Evolutionary conservation across 495 filamentous ascomycete genomes (phyloP).

Genomic region (Xylaria intraflava): DNA sequence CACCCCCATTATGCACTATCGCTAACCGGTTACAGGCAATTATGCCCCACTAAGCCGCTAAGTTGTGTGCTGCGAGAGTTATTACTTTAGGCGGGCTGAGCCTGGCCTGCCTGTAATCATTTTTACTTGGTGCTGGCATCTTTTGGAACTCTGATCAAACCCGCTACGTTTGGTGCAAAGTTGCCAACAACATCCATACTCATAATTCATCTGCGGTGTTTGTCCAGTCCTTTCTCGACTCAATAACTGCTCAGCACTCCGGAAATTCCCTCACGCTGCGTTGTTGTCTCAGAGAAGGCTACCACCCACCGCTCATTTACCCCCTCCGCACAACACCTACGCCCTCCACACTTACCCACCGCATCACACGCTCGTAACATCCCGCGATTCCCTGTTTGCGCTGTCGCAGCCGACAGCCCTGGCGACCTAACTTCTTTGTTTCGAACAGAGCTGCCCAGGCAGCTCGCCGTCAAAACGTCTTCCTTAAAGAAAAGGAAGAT

Average conservation of each 20-base stretch:
- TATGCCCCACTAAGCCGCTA: too few species aligned
- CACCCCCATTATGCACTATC: too few species aligned
- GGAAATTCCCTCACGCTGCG: background rate
- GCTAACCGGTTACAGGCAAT: too few species aligned
- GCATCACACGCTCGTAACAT: background rate
- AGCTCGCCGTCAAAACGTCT: conserved; percentile 82
- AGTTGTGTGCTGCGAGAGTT: too few species aligned
- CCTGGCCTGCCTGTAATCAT: too few species aligned
- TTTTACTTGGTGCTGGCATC: too few species aligned
- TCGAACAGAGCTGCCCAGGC: conserved; percentile 46
- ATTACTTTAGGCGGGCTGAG: too few species aligned
- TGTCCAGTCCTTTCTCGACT: background rate
- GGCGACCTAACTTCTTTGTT: conserved; percentile 2
- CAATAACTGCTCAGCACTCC: background rate
- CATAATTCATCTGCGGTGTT: background rate
- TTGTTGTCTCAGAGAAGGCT: background rate
- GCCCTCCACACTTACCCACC: background rate
- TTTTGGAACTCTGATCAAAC: background rate
- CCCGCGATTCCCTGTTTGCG: background rate
- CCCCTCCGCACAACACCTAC: background rate
- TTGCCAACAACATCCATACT: conserved; percentile 9
- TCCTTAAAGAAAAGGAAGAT: conserved; percentile 87
- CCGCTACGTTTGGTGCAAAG: background rate
- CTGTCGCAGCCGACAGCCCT: background rate
- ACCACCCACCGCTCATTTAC: background rate